Evolutionary conservation across 352 stramenopile genomes (phyloP).

Genomic region (Phytophthora pisi): DNA sequence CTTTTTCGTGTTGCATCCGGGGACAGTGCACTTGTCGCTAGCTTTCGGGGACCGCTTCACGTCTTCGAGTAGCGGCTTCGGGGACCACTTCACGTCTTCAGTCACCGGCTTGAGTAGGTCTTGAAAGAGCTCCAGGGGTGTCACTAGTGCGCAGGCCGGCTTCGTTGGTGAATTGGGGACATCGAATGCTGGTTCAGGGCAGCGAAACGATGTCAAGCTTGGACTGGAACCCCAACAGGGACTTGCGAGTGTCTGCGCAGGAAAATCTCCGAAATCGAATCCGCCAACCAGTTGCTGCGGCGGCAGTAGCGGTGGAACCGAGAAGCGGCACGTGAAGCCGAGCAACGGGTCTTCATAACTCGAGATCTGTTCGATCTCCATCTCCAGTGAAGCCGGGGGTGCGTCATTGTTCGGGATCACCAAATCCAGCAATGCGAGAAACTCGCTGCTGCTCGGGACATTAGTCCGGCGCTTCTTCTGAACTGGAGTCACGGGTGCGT

Average conservation of each 20-base stretch:
- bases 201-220: not conserved
- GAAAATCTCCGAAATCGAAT: not conserved
- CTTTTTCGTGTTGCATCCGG: conserved; percentile 70
- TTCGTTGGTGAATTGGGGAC: not conserved
- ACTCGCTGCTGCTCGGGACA: conserved; percentile 15
- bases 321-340: not conserved
- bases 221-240: not conserved
- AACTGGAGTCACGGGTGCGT: conserved; percentile 6
- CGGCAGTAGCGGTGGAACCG: not conserved
- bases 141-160: not conserved
- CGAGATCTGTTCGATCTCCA: not conserved
- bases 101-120: not conserved
- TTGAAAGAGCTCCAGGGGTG: conserved; percentile 3
- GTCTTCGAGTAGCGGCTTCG: not conserved
- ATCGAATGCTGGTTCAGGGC: not conserved
- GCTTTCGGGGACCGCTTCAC: conserved; percentile 1
- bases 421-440: conserved; percentile 29
- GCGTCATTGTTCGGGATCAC: conserved; percentile 23
- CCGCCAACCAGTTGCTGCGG: not conserved
- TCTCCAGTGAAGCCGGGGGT: conserved; percentile 6
- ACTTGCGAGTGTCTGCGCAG: not conserved
- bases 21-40: conserved; percentile 45
- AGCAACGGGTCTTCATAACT: conserved; percentile 1
- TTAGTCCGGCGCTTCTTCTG: conserved; percentile 3
- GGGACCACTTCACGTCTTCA: no score